Percentiles rank a stretch among this genome's conserved stretches.
These are phyloP conservation scores for Eucalyptus regnans DNA, from an alignment of 345 rosid species.

Conservation along the genomic window DNA sequence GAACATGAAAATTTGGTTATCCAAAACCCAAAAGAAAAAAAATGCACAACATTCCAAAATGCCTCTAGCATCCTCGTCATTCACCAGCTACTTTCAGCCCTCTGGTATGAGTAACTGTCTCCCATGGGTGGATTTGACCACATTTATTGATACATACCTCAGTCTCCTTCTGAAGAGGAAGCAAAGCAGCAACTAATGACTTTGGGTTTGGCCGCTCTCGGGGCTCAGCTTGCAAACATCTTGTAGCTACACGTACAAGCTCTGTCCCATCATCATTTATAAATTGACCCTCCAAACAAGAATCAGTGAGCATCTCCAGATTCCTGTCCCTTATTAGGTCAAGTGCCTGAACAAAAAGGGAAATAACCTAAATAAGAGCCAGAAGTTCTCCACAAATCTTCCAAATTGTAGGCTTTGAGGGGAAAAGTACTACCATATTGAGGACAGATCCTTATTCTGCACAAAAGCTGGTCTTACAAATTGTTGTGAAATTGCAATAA, in stretches of 20 bases:
- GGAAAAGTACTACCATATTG: background rate
- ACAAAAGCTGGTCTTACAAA: background rate
- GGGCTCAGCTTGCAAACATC: constrained; percentile 76
- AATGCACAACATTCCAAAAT: background rate
- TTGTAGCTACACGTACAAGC: constrained; percentile 68
- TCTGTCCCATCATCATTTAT: constrained; percentile 63
- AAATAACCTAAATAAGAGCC: background rate
- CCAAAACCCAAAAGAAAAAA: background rate
- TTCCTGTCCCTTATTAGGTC: constrained; percentile 82
- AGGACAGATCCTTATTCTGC: background rate
- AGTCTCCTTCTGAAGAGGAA: constrained; percentile 72
- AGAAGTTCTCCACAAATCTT: background rate
- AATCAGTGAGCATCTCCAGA: constrained; percentile 73
- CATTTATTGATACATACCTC: constrained; percentile 29
- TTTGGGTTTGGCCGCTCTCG: constrained; percentile 75
- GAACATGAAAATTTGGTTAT: background rate
- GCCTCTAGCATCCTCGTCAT: background rate
- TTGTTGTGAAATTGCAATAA: background rate
- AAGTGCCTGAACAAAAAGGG: constrained; percentile 50
- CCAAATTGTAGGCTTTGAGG: background rate
- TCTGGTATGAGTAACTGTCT: background rate
- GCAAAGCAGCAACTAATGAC: constrained; percentile 53
- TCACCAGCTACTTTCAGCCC: background rate
- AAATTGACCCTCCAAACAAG: constrained; percentile 82
- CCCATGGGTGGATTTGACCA: background rate